Evolutionary conservation across 495 filamentous ascomycete genomes (phyloP).

Genomic region (Neurospora africana): DNA sequence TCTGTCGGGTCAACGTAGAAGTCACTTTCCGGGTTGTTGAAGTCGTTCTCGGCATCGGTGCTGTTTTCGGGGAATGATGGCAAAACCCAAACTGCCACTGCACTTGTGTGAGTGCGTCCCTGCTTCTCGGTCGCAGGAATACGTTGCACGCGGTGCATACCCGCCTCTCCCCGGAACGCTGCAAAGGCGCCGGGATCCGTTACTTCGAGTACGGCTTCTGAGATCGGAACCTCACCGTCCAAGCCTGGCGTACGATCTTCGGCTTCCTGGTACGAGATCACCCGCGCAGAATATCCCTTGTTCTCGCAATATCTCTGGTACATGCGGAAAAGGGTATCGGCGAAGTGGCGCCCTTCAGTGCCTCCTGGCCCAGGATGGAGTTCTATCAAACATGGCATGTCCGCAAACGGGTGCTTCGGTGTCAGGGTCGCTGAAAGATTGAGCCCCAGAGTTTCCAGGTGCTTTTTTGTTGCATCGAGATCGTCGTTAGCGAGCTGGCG

Average conservation of each 20-base stretch:
- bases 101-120: constrained; percentile 86
- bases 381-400: constrained; percentile 83
- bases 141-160: constrained; percentile 89
- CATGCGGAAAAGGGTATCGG: constrained; percentile 79
- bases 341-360: constrained; percentile 81
- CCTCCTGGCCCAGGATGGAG: constrained; percentile 91
- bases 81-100: constrained; percentile 81
- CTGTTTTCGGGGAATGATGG: constrained; percentile 63
- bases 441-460: constrained; percentile 47
- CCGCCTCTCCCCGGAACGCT: constrained; percentile 71
- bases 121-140: constrained; percentile 82
- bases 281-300: constrained; percentile 33
- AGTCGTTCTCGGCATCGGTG: constrained; percentile 41
- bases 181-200: constrained; percentile 67
- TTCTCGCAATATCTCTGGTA: constrained; percentile 69
- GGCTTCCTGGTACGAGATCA: constrained; percentile 40
- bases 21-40: constrained; percentile 76
- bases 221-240: constrained; percentile 49
- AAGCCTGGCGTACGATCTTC: constrained; percentile 45
- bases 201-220: constrained; percentile 85
- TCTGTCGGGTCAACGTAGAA: constrained; percentile 83
- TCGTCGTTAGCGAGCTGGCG: constrained; percentile 68
- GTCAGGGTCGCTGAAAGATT: constrained; percentile 65
- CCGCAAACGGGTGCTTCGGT: constrained; percentile 85
- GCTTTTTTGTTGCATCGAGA: constrained; percentile 48